Evolutionary conservation across 306 rosid species (phyloP).

Genomic region (Sophora flavescens): DNA sequence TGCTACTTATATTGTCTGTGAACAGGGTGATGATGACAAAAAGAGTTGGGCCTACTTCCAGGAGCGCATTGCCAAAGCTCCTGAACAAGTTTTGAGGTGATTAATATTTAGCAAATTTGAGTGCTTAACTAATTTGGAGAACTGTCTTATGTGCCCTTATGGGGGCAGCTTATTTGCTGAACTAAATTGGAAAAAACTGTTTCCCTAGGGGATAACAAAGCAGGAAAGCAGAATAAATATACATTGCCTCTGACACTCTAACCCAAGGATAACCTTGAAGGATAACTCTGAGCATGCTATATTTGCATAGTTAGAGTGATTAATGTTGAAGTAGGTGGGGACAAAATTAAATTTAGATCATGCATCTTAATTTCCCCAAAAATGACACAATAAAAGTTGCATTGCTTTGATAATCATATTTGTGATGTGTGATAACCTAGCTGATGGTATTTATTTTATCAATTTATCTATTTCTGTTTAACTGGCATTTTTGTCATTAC

Average conservation of each 20-base stretch:
- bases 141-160: background rate
- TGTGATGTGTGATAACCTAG: background rate
- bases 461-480: background rate
- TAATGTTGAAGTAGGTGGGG: background rate
- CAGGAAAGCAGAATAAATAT: background rate
- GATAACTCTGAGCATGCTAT: background rate
- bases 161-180: slow-evolving; percentile 7
- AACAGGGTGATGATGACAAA: slow-evolving; percentile 53
- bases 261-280: too few relatives aligned
- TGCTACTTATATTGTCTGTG: slow-evolving; percentile 40
- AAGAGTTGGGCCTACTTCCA: slow-evolving; percentile 70
- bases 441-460: background rate
- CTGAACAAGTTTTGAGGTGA: slow-evolving; percentile 67
- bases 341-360: slow-evolving; percentile 2
- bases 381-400: background rate
- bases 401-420: background rate
- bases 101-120: slow-evolving; percentile 20
- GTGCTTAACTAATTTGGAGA: slow-evolving; percentile 18
- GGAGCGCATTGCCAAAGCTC: slow-evolving; percentile 64
- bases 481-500: background rate
- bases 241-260: background rate
- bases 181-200: background rate
- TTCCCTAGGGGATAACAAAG: background rate
- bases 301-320: background rate
- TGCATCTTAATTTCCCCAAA: background rate